Percentiles rank a stretch among this genome's conserved stretches.
These are phyloP conservation scores for Trypanosoma melophagium DNA, from an alignment of 208 protist genomes.

Conservation along the genomic window DNA sequence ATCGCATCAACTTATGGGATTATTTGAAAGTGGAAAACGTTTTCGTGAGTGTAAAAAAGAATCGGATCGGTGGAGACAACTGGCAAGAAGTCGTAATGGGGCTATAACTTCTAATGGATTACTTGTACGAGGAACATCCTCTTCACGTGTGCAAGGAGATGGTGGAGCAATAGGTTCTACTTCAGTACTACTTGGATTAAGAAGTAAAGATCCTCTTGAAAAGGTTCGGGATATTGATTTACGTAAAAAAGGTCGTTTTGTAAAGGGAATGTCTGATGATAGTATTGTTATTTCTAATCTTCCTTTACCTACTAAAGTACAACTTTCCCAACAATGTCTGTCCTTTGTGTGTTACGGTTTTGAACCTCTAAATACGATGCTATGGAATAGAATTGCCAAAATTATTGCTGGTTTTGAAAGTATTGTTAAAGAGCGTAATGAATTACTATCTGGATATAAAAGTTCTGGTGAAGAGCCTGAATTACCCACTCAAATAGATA, in stretches of 20 bases:
- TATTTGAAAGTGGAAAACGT: conserved; percentile 40
- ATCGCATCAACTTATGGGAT: conserved; percentile 34
- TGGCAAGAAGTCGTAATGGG: conserved; percentile 72
- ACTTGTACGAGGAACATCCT: conserved; percentile 45
- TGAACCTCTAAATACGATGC: conserved; percentile 78
- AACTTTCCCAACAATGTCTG: conserved; percentile 74
- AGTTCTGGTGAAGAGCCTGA: conserved; percentile 67
- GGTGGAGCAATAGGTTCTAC: conserved; percentile 64
- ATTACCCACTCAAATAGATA: conserved; percentile 55
- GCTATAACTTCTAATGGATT: conserved; percentile 82
- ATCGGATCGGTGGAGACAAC: conserved; percentile 64
- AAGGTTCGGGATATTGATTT: conserved; percentile 74
- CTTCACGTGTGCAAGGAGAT: conserved; percentile 19
- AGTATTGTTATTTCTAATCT: conserved; percentile 52
- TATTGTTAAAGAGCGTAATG: conserved; percentile 60
- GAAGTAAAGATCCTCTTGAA: conserved; percentile 74
- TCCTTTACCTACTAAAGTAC: conserved; percentile 75
- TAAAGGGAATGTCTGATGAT: conserved; percentile 75
- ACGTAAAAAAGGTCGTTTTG: conserved; percentile 75
- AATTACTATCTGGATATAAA: conserved; percentile 57
- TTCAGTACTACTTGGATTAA: conserved; percentile 58
- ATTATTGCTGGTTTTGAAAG: conserved; percentile 46
- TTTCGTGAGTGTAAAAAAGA: conserved; percentile 75
- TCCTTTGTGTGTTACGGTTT: conserved; percentile 83
- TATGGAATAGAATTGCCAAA: conserved; percentile 39